Base-by-base conservation (phyloP, 495 filamentous ascomycete genomes). In the Podospora tetraspora region DNA sequence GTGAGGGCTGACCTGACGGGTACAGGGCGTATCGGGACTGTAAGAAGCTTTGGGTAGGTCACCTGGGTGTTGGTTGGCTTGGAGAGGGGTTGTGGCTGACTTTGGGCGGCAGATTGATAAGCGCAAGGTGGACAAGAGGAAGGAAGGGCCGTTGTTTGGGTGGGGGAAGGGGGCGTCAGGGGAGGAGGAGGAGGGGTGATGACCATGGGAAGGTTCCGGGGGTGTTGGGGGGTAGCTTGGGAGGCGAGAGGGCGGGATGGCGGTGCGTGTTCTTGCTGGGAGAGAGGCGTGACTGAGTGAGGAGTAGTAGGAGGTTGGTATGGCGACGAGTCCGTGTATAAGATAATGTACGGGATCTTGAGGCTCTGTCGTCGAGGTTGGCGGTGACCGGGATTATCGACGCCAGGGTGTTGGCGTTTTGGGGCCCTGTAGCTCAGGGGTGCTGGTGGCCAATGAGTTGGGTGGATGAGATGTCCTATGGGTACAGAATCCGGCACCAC, bases 21-120 rank as follows among this genome's bases (percentile, higher is more conserved):
- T 16, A 12, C 64, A 97, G 93, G 78, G 93, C 93, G 66, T 97
- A 97, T 79, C 87, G 93, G 69, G 93, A 96, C 70, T 97, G 93
- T 79, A 97, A 97, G 78, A 93, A 94, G 81, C 83, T 89, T 81
- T 97, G 93, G 93, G 92, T 94, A 85, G 78, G 90, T 27, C 25
- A 24, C 24, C 24, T 24, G 24, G 24, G 24, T 24, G 25, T 25
- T 2, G 10, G 16, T 66, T 12, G 37, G 25, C 27, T 66, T 1
- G 6, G 59, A 37, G 2, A 9, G 12, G 52, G 12, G 24, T 58
- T 30, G n/a, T 70, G 30, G 34, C 72, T 71, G 62, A 74, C 72
- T 63, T 52, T 60, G 64, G 23, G 37, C 3, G 23, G 60, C 68
- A 88, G 85, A 81, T 79, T 21, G 79, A 83, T 7, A 85, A 84